phyloP scores from a whole-genome alignment of 2,329 filamentous ascomycete genomes.

The Sordariomycetes sp. region DNA sequence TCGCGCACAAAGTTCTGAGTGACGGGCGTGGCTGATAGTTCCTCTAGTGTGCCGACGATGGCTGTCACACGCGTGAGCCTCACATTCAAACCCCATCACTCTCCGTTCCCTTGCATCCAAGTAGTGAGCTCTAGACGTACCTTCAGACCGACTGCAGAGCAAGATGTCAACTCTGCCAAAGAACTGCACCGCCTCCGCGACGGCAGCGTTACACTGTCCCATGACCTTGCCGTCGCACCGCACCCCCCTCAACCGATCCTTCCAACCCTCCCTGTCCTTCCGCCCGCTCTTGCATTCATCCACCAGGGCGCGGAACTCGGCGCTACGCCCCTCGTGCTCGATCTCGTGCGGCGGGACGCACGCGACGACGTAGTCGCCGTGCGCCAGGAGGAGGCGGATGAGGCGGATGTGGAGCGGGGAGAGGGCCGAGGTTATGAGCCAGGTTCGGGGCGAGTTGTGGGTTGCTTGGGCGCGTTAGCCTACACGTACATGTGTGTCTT shows the following conservation, averaged over 20 bases:
- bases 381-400: slow-evolving; percentile 68
- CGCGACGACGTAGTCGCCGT: slow-evolving; percentile 82
- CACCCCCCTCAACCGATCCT: slow-evolving; percentile 57
- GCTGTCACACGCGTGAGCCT: slow-evolving; percentile 31
- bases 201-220: slow-evolving; percentile 67
- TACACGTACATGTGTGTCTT: not conserved
- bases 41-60: slow-evolving; percentile 82
- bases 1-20: slow-evolving; percentile 72
- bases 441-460: slow-evolving; percentile 69
- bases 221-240: slow-evolving; percentile 48
- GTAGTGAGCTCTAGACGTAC: slow-evolving; percentile 25
- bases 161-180: slow-evolving; percentile 86
- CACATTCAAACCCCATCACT: not conserved
- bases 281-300: slow-evolving; percentile 50
- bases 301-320: slow-evolving; percentile 70
- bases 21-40: slow-evolving; percentile 59
- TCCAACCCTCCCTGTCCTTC: slow-evolving; percentile 65
- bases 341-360: slow-evolving; percentile 70
- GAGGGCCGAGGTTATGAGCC: slow-evolving; percentile 81
- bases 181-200: slow-evolving; percentile 72
- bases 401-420: slow-evolving; percentile 77
- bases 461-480: slow-evolving; percentile 29
- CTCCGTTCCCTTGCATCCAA: not conserved
- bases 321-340: slow-evolving; percentile 60
- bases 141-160: slow-evolving; percentile 79